phyloP scores from a whole-genome alignment of 352 stramenopile genomes.

The Globisporangium acanthophoron region DNA sequence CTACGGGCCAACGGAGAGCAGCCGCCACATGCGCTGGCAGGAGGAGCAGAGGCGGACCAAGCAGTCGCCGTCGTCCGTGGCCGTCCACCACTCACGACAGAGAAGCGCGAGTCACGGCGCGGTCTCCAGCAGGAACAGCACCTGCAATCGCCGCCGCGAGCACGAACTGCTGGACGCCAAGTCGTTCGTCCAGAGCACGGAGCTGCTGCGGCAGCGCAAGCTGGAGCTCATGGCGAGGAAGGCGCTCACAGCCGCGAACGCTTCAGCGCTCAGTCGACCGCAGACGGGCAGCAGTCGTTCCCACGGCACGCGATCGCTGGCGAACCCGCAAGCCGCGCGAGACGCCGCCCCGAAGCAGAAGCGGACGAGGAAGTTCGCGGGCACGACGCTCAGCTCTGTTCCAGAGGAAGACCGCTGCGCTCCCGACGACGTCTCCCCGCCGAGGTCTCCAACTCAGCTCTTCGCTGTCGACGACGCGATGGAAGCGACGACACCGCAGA shows the following conservation, averaged over 20 bases:
- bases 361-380: slow-evolving; percentile 6
- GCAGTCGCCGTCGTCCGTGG: slow-evolving; percentile 9
- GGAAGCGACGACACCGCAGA: background rate
- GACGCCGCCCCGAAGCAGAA: slow-evolving; percentile 6
- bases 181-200: slow-evolving; percentile 60
- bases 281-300: background rate
- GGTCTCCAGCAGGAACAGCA: slow-evolving; percentile 17
- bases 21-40: slow-evolving; percentile 71
- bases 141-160: slow-evolving; percentile 23
- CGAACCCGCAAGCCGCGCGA: background rate
- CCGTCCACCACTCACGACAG: slow-evolving; percentile 8
- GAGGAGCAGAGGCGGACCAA: slow-evolving; percentile 54
- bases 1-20: slow-evolving; percentile 74
- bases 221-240: slow-evolving; percentile 13
- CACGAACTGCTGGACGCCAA: slow-evolving; percentile 31
- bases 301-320: slow-evolving; percentile 7
- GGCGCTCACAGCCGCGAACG: slow-evolving; percentile 3
- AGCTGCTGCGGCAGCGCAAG: slow-evolving; percentile 33
- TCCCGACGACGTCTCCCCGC: background rate
- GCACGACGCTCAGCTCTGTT: slow-evolving; percentile 4
- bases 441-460: background rate
- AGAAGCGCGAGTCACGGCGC: slow-evolving; percentile 36
- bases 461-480: slow-evolving; percentile 1
- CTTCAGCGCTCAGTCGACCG: background rate
- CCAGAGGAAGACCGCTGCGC: slow-evolving; percentile 8